Base-by-base conservation (phyloP, 306 rosid species). In the Purshia tridentata region DNA sequence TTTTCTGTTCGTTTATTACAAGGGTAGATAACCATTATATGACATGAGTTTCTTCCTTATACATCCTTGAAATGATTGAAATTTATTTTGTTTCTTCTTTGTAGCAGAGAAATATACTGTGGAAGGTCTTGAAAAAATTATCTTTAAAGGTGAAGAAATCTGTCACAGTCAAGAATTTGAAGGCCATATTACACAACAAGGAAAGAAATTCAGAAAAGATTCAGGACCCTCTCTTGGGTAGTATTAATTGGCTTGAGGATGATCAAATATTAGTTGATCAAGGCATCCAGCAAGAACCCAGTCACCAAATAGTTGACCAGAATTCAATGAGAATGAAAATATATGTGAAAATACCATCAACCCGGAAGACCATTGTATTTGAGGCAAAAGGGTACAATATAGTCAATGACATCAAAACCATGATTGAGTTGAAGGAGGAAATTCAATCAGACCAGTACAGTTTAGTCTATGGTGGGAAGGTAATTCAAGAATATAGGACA, bases 401-500 rank as follows among this genome's bases (percentile, higher is more conserved):
- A 20, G 51, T 74, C 52, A 22, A 52, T 41, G 70, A 74, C 71
- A 52, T 74, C 44, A 74, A 63, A 52, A 19, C 71, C 52, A 74
- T 74, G 70, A 40, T 73, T 42, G 35, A 52, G 37, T n/a, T 18
- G 44, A 51, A 52, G 45, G 77, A 73, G 23, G 77, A 44, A 6
- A 61, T 63, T 22, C n/a, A 41, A 63, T 54, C 71, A 18, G 22
- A 51, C 15, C 64, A 50, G 18, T 74, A 50, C 63, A 51, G 46
- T 62, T 42, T 74, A 45, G 53, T 64, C n/a, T 22, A 60, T 51
- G 55, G 64, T 20, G 80, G 80, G 19, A 49, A 76, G 39, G n/a
- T 59, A 10, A 70, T 76, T 22, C 70, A 76, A 41, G 80, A 67
- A 44, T 51, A 62, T 51, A 19, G n/a, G 57, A 70, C 72, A 0